Base-by-base conservation (phyloP, 169 alveolate genomes). In the Plasmodium ovale region DNA sequence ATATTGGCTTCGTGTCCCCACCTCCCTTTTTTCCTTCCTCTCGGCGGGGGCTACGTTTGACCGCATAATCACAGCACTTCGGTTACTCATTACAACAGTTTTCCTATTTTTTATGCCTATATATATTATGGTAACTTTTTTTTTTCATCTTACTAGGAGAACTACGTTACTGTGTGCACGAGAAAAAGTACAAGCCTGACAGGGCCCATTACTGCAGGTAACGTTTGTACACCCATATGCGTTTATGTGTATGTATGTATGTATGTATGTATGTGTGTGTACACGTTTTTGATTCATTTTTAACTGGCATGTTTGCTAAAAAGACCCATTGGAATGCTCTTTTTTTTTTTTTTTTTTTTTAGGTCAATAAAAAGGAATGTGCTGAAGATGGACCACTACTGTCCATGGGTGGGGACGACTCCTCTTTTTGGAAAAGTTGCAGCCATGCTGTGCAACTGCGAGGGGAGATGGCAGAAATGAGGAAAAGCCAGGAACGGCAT, bases 381-480 rank as follows among this genome's bases (percentile, higher is more conserved):
- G 10, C 82, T 95, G 31, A 94, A 93, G 60, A 96, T 96, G 98
- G 98, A 96, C 70, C 98, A 97, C 84, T 97, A 96, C 85, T 97
- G 98, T 59, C 96, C 97, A 9, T 97, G 98, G 98, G 92, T 95
- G 42, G 67, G 71, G 3, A 12, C n/a, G n/a, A n/a, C n/a, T n/a
- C n/a, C n/a, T n/a, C n/a, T n/a, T n/a, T n/a, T n/a, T n/a, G n/a
- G n/a, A n/a, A n/a, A n/a, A n/a, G n/a, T n/a, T n/a, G n/a, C n/a
- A n/a, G n/a, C n/a, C n/a, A n/a, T n/a, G n/a, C n/a, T n/a, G n/a
- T n/a, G n/a, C n/a, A n/a, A n/a, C n/a, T n/a, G n/a, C n/a, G n/a
- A n/a, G n/a, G n/a, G n/a, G n/a, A n/a, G n/a, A n/a, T n/a, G n/a
- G n/a, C n/a, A n/a, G n/a, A n/a, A n/a, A n/a, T n/a, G n/a, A n/a